Conservation (phyloP, 108 stramenopile species). For the Skeletonema marinoi region DNA sequence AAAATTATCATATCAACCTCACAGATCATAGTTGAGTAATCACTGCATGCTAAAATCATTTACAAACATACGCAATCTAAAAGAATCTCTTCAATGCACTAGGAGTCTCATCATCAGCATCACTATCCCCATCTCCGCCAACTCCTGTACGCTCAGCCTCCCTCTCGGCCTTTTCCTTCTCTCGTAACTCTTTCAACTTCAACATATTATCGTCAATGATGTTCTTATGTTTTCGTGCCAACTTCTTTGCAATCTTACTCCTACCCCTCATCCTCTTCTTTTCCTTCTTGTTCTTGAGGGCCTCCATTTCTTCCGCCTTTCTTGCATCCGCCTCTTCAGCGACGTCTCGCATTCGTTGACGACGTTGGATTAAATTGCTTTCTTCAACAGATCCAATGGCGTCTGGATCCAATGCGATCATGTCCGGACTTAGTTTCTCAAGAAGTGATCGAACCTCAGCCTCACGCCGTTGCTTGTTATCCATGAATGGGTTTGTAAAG, state of each 20-base stretch:
- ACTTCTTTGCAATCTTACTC: slow-evolving; percentile 95
- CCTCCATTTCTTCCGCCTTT: slow-evolving; percentile 38
- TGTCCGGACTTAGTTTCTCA: slow-evolving; percentile 95
- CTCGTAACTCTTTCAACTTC: slow-evolving; percentile 73
- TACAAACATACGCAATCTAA: slow-evolving; percentile 59
- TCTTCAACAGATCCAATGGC: slow-evolving; percentile 89
- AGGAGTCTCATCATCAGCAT: slow-evolving; percentile 31
- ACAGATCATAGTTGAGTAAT: no score
- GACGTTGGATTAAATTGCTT: slow-evolving; percentile 56
- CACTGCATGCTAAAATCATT: slow-evolving; percentile 35
- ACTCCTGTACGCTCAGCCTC: slow-evolving; percentile 27
- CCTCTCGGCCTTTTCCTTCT: slow-evolving; percentile 64
- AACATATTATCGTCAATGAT: slow-evolving; percentile 85
- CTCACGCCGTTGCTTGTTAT: slow-evolving; percentile 91
- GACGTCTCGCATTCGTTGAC: slow-evolving; percentile 62
- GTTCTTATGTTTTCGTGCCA: slow-evolving; percentile 91
- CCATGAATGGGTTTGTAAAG: slow-evolving; percentile 91
- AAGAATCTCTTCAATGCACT: slow-evolving; percentile 60
- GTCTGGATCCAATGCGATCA: slow-evolving; percentile 94
- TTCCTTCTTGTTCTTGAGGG: slow-evolving; percentile 65
- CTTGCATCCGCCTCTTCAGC: slow-evolving; percentile 72
- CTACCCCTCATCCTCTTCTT: slow-evolving; percentile 94
- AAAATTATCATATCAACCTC: background rate
- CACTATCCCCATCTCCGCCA: slow-evolving; percentile 15
- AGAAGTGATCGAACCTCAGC: slow-evolving; percentile 93